These are phyloP conservation scores for Aschersonia sp. DNA, from an alignment of 2,329 filamentous ascomycete genomes.

Conservation along the genomic window DNA sequence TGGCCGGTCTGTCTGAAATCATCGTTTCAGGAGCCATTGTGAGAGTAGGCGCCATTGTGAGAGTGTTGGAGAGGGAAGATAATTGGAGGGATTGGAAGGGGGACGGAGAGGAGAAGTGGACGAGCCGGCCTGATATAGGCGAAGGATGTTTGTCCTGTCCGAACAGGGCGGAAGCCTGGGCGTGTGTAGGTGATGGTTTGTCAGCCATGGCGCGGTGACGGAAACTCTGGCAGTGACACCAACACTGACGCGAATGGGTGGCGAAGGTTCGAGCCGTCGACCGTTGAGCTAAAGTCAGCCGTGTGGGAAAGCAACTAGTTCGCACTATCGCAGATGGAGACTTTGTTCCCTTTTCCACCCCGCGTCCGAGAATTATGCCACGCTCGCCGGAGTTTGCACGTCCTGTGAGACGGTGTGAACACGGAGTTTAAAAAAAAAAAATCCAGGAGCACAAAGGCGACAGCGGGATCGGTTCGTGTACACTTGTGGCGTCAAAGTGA, in stretches of 20 bases:
- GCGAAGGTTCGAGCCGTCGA: not conserved
- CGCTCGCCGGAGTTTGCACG: not conserved
- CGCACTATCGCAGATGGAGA: slow-evolving; percentile 2
- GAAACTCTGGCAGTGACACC: not conserved
- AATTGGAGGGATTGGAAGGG: slow-evolving; percentile 4
- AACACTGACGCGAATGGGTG: slow-evolving; percentile 4
- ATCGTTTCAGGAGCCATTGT: too few species aligned
- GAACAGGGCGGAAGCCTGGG: slow-evolving; percentile 17
- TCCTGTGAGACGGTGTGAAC: too few species aligned
- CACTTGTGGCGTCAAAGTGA: too few species aligned
- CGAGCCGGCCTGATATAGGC: slow-evolving; percentile 5
- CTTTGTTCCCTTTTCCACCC: not conserved
- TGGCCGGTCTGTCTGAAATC: slow-evolving; percentile 1
- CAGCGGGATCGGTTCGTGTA: too few species aligned
- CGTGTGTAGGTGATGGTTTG: slow-evolving; percentile 16
- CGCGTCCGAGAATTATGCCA: not conserved
- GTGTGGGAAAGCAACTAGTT: not conserved
- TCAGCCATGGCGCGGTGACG: slow-evolving; percentile 15
- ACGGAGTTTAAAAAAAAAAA: too few species aligned
- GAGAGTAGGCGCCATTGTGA: slow-evolving; percentile 10
- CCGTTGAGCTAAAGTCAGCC: not conserved
- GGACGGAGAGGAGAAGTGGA: slow-evolving; percentile 5
- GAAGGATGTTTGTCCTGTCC: slow-evolving; percentile 10
- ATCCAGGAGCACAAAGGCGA: too few species aligned
- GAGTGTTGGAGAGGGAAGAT: slow-evolving; percentile 6